Conservation (phyloP, 495 filamentous ascomycete genomes). For the Delitschia confertaspora region DNA sequence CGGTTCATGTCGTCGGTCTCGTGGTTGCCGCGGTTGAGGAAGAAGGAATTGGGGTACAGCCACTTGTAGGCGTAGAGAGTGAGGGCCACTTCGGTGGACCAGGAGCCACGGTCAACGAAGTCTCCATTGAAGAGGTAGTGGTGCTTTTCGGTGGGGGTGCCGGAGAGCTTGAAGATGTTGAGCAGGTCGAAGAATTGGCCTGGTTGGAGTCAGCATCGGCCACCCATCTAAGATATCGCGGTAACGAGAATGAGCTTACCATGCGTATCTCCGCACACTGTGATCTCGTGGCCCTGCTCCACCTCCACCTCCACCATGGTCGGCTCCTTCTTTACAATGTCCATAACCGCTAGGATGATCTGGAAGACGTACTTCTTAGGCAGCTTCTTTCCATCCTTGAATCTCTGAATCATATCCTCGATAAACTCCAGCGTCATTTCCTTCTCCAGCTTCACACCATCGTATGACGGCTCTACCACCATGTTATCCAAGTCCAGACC, state of each 20-base stretch:
- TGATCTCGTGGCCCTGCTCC: conserved; percentile 64
- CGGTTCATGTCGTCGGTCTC: conserved; percentile 99
- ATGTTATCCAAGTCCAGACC: conserved; percentile 83
- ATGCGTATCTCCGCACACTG: conserved; percentile 96
- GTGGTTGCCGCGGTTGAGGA: conserved; percentile 97
- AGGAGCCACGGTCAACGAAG: conserved; percentile 95
- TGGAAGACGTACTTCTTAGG: conserved; percentile 96
- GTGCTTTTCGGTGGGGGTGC: conserved; percentile 71
- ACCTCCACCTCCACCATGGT: conserved; percentile 96
- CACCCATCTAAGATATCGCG: background rate
- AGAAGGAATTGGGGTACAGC: conserved; percentile 78
- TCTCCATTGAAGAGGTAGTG: conserved; percentile 98
- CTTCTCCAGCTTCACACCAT: conserved; percentile 66
- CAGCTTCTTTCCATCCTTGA: conserved; percentile 91
- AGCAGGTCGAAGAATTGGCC: conserved; percentile 97
- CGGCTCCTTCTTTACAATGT: conserved; percentile 81
- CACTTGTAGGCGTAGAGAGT: conserved; percentile 95
- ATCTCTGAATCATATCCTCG: conserved; percentile 89
- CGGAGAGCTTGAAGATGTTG: conserved; percentile 90
- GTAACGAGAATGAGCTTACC: conserved; percentile 43
- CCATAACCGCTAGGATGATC: conserved; percentile 80
- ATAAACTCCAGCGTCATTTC: conserved; percentile 96
- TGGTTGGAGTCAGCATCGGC: conserved; percentile 29
- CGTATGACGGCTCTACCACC: conserved; percentile 70
- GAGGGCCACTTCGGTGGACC: conserved; percentile 93